phyloP scores from a whole-genome alignment of 345 rosid genomes.

The Psidium friedrichsthalianum region DNA sequence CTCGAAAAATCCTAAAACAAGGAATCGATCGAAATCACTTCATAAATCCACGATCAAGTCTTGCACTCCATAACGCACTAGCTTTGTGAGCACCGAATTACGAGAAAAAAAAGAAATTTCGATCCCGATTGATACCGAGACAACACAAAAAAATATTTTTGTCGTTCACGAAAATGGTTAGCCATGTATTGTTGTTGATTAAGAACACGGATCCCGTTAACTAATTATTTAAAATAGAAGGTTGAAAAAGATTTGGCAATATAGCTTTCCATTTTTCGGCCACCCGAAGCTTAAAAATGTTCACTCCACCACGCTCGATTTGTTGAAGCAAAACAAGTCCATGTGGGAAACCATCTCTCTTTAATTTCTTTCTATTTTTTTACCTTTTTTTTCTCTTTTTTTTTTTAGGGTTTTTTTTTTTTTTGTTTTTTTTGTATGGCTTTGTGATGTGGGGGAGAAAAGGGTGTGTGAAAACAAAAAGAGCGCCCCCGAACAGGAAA shows the following conservation, averaged over 20 bases:
- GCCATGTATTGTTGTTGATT: too few relatives aligned
- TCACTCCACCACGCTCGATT: neutral
- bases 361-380: neutral
- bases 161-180: too few relatives aligned
- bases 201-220: too few relatives aligned
- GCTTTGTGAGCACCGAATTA: neutral
- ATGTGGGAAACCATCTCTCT: neutral
- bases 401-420: neutral
- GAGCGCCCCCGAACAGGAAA: conserved; percentile 25
- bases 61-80: neutral
- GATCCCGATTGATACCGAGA: neutral
- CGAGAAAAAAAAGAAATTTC: neutral
- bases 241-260: too few relatives aligned
- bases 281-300: neutral
- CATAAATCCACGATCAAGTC: neutral
- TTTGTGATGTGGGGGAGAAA: conserved; percentile 10
- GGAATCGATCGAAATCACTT: neutral
- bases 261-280: neutral
- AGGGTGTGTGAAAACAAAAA: conserved; percentile 26
- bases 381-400: neutral
- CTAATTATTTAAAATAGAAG: too few relatives aligned
- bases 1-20: neutral
- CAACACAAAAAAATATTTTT: fast-evolving
- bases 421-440: fast-evolving
- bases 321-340: neutral